Percentiles rank a stretch among this genome's conserved stretches.
Conservation (phyloP, 208 protist species). For the Trichomonas tenax region DNA sequence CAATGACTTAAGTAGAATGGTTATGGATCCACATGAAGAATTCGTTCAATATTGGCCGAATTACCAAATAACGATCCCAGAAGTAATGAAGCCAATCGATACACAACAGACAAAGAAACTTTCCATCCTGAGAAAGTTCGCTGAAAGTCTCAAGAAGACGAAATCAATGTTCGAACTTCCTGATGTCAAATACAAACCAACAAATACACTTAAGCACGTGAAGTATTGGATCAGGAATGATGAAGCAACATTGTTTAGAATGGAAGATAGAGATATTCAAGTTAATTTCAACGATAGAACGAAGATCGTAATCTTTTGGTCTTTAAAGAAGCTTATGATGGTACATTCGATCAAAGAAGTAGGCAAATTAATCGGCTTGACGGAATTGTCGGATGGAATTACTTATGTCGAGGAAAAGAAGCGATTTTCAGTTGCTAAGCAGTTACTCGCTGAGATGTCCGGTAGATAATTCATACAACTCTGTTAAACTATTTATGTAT, state of each 20-base stretch:
- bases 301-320: neutral
- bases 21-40: slow-evolving; percentile 55
- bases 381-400: neutral
- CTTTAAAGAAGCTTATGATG: neutral
- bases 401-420: neutral
- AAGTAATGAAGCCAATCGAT: neutral
- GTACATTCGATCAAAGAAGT: neutral
- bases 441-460: neutral
- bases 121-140: neutral
- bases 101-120: neutral
- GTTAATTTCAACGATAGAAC: slow-evolving; percentile 17
- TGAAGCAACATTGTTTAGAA: neutral
- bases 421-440: neutral
- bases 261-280: neutral
- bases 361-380: neutral
- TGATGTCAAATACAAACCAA: neutral
- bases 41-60: slow-evolving; percentile 16
- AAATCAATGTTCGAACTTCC: neutral
- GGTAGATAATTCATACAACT: neutral
- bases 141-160: neutral
- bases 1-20: slow-evolving; percentile 86
- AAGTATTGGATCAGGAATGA: neutral
- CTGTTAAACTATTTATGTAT: neutral
- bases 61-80: neutral
- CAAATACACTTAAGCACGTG: neutral